A percentile compares a stretch with the other conserved stretches of the same genome.
Conservation (phyloP, 805 yeast genomes). For the Priceomyces haplophilus region DNA sequence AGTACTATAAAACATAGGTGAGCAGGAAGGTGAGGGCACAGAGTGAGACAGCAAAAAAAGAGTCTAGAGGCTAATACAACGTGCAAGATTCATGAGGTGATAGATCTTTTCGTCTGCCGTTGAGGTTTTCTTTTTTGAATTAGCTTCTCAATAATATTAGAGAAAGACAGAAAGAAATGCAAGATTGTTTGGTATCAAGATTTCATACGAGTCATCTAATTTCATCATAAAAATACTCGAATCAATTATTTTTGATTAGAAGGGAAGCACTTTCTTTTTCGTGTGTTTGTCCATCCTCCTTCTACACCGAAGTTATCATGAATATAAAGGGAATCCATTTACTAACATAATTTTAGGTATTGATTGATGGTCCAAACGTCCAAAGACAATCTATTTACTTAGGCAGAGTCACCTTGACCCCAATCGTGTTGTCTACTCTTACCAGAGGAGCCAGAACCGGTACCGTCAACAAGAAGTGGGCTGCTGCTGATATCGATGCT, state of each 20-base stretch:
- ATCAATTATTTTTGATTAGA: too few relatives aligned
- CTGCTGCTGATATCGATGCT: constrained; percentile 79
- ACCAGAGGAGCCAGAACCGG: constrained; percentile 95
- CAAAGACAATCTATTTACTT: constrained; percentile 89
- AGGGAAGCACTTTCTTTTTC: too few relatives aligned
- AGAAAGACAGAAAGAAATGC: too few relatives aligned
- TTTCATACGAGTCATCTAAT: too few relatives aligned
- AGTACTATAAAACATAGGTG: constrained; percentile 29
- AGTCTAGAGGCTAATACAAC: background rate
- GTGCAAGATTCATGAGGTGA: too few relatives aligned
- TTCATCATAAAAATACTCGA: too few relatives aligned
- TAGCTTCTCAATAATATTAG: too few relatives aligned
- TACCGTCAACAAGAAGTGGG: constrained; percentile 88
- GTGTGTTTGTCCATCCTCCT: too few relatives aligned
- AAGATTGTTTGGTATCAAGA: too few relatives aligned
- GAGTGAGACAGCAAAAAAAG: background rate
- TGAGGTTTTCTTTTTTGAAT: background rate
- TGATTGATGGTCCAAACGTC: constrained; percentile 95
- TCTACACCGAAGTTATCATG: too few relatives aligned
- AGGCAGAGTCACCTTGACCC: constrained; percentile 88
- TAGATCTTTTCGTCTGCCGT: too few relatives aligned
- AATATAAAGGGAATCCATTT: constrained; percentile 4
- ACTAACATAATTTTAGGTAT: constrained; percentile 54
- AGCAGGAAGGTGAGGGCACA: background rate
- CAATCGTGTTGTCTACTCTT: constrained; percentile 76